These are phyloP conservation scores for Jimgerdemannia flammicorona DNA, from an alignment of 192 early-diverging fungal genomes.

Conservation along the genomic window DNA sequence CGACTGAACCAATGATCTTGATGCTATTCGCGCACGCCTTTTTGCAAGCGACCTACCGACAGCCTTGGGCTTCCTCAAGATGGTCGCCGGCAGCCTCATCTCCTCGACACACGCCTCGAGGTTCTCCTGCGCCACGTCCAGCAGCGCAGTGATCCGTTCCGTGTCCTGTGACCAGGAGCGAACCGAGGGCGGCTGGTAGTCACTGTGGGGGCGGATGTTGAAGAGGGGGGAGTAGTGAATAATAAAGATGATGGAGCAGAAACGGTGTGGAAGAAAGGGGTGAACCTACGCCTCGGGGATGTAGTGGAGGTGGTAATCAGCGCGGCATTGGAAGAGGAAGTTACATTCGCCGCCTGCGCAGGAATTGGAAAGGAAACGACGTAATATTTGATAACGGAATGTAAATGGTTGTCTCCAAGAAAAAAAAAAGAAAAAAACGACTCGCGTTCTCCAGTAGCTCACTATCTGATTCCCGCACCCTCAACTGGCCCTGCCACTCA, in stretches of 20 bases:
- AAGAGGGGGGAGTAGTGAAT: neutral
- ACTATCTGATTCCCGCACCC: neutral
- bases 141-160: constrained; percentile 43
- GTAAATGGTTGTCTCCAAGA: no score
- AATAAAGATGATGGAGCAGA: neutral
- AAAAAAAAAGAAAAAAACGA: no score
- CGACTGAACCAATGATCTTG: neutral
- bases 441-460: no score
- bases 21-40: neutral
- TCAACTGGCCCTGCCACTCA: neutral
- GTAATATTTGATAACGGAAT: neutral
- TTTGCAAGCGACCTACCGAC: constrained; percentile 42
- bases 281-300: constrained; percentile 53
- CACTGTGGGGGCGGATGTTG: constrained; percentile 9
- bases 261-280: neutral
- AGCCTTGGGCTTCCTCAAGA: constrained; percentile 78
- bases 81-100: constrained; percentile 61
- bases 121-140: constrained; percentile 75
- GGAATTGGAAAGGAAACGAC: neutral
- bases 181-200: constrained; percentile 38
- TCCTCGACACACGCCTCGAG: constrained; percentile 54
- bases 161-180: constrained; percentile 51
- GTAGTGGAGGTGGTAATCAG: constrained; percentile 58
- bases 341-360: constrained; percentile 80
- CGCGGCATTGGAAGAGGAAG: constrained; percentile 75